Conservation (phyloP, 2,329 filamentous ascomycete species). For the Clarireedia sp. region DNA sequence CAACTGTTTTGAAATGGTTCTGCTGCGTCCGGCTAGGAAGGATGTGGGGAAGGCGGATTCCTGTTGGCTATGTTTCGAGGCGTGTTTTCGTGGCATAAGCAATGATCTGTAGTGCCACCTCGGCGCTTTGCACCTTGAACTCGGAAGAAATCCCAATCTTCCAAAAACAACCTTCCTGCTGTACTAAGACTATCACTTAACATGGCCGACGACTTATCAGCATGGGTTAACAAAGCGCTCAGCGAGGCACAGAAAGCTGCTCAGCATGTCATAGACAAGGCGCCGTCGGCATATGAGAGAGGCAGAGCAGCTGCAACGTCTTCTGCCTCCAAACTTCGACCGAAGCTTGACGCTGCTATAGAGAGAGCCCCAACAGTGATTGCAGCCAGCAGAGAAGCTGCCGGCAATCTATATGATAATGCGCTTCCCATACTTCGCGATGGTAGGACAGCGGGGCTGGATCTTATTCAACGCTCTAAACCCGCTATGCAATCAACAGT, state of each 20-base stretch:
- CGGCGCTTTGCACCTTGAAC: no score
- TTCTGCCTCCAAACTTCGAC: neutral
- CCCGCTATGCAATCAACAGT: neutral
- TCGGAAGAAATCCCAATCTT: no score
- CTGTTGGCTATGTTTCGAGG: no score
- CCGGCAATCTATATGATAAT: neutral
- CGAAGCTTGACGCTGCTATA: neutral
- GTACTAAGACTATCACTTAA: neutral
- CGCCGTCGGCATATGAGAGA: constrained; percentile 2
- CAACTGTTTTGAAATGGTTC: no score
- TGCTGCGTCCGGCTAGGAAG: no score
- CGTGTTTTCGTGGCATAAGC: neutral
- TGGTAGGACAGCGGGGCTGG: neutral
- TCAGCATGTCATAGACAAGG: neutral
- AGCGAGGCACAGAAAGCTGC: constrained; percentile 1
- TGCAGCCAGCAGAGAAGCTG: neutral
- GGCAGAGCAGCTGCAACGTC: neutral
- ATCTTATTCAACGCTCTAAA: neutral
- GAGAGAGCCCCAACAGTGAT: neutral
- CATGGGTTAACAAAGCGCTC: neutral
- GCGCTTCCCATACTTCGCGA: neutral
- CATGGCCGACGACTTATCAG: neutral
- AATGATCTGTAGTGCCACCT: no score
- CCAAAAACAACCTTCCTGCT: no score
- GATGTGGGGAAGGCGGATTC: no score